Base-by-base conservation (phyloP, 2,329 filamentous ascomycete species). In the Domatiomyces catenatus region DNA sequence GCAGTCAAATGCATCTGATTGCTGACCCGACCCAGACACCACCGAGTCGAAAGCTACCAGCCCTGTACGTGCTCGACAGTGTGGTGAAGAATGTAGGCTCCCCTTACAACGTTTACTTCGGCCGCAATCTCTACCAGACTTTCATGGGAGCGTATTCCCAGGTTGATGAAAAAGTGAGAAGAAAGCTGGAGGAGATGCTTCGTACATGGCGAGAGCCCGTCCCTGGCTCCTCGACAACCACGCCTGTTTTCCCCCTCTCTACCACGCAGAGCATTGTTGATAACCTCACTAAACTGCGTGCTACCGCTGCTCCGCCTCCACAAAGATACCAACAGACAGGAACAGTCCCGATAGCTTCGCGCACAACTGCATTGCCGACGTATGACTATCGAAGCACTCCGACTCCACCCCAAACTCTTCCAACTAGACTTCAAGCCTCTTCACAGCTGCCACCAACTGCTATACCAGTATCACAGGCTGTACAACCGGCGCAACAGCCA, bases 11-110 rank as follows among this genome's bases (percentile, higher is more conserved):
- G 42, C 51, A 46, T 24, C 47, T 51, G 50, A 49, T 48, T 20
- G 8, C 22, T 45, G 19, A 32, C 32, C 22, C 32, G 26, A 50
- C 18, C 58, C 69, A 98, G 92, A 86, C 84, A 50, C 79, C 87
- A 45, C 88, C 92, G 42, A 77, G 80, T 54, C 89, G 88, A 67
- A 98, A 96, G 64, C 74, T 98, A 2, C 89, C 92, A 17, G 87
- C 92, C n/a, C 76, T 98, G 24, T 98, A 96, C 69, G 86, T 98
- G 58, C 82, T 98, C 63, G 92, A 98, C 69, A 96, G 90, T 15
- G 90, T 98, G 54, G 89, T 94, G 64, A 98, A 98, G 69, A 96
- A 98, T 72, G 88, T 98, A 55, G 92, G 92, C 54, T 95, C 90
- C 0, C 92, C 92, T 6, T 98, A 98, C 68, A 96, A 90, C 0